Conservation (phyloP, 345 rosid species). For the Citrus sinensis region DNA sequence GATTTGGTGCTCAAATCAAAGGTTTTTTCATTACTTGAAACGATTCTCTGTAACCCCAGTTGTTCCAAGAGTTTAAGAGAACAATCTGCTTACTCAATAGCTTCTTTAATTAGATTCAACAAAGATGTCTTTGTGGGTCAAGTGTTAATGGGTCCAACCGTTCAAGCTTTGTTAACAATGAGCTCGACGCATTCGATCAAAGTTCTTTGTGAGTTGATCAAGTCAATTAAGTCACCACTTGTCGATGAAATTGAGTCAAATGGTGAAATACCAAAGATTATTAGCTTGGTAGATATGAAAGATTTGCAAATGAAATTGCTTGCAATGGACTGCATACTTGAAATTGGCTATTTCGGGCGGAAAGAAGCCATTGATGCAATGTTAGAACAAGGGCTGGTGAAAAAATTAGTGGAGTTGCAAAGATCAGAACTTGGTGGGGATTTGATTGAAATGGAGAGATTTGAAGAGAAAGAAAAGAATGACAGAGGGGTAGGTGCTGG, state of each 20-base stretch:
- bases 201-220: conserved; percentile 42
- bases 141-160: conserved; percentile 41
- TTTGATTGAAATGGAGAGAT: conserved; percentile 45
- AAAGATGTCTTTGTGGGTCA: conserved; percentile 72
- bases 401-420: conserved; percentile 56
- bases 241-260: conserved; percentile 53
- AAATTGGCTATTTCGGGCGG: conserved; percentile 64
- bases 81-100: conserved; percentile 35
- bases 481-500: neutral
- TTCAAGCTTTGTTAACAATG: conserved; percentile 43
- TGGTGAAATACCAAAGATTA: conserved; percentile 44
- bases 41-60: conserved; percentile 31
- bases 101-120: conserved; percentile 56
- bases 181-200: conserved; percentile 30
- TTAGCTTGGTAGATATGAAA: conserved; percentile 36
- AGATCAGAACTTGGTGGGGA: conserved; percentile 56
- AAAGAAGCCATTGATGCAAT: conserved; percentile 59
- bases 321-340: conserved; percentile 54
- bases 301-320: conserved; percentile 36
- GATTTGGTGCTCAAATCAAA: conserved; percentile 51
- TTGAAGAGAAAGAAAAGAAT: conserved; percentile 7
- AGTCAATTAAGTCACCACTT: conserved; percentile 53
- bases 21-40: conserved; percentile 33
- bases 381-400: conserved; percentile 40
- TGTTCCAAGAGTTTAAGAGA: conserved; percentile 38